Evolutionary conservation across 495 filamentous ascomycete genomes (phyloP), one percentile per base, ranked within the genome.

Genomic region (Apiosordaria backusii): DNA sequence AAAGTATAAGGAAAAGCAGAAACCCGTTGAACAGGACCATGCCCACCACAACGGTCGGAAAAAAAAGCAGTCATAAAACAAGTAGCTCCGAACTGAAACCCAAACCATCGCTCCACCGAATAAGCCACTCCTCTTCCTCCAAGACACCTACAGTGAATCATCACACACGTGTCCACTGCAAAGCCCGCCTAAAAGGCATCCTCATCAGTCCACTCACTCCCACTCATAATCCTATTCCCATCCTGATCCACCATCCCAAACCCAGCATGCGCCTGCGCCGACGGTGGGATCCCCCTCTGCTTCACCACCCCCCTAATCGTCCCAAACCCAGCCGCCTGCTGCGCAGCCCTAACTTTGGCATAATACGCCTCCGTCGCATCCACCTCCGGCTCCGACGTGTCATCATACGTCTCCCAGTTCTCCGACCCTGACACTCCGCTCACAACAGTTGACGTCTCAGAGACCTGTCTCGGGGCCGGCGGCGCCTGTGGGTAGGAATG

Each of bases 371-470:
- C 90, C 19, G 85, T 87, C 2, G 85, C 84, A 74, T 93, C 92
- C 35, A 76, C 77, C 68, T 95, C 92, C 0, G 89, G 89, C 62
- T 89, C 92, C 3, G 87, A 89, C 52, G 83, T 86, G 74, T 92
- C 89, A 68, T 92, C 90, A 67, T 92, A 97, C 23, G 92, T 96
- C 79, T 97, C 92, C 93, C 93, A 97, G 75, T 97, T 97, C 77
- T 97, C 93, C 0, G 90, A 94, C 3, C 92, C 91, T 13, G 90
- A 89, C 3, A 88, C 83, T 3, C 79, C 81, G 0, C 89, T 91
- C 67, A 83, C 85, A 9, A 87, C 85, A 65, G 86, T 84, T 3
- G 87, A 90, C 18, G 85, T 86, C 67, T 86, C 88, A 4, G 90
- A 92, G n/a, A 88, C 87, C 67, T 93, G 89, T 65, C 91, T 79